Percentiles rank a stretch among this genome's conserved stretches.
Evolutionary conservation across 805 yeast species (phyloP).

Genomic region (Saccharomycopsis sp.): DNA sequence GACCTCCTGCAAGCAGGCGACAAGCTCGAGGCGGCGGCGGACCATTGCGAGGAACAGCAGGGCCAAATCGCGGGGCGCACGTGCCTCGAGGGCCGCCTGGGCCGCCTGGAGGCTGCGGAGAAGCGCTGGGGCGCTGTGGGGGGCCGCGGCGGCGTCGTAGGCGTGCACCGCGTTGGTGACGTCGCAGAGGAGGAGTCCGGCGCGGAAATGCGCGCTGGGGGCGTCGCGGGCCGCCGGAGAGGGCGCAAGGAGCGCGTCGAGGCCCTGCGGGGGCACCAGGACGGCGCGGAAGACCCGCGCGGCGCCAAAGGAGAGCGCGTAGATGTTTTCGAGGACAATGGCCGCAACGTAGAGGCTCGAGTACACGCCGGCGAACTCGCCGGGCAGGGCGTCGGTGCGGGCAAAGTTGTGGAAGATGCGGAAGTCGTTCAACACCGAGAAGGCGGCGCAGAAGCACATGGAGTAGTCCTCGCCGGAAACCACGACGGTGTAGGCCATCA

Average conservation of each 20-base stretch:
- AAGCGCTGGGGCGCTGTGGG: no score
- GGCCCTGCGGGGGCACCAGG: background rate
- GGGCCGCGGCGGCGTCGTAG: background rate
- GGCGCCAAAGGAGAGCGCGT: slow-evolving; percentile 45
- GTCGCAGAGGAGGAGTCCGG: slow-evolving; percentile 25
- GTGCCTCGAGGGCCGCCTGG: slow-evolving; percentile 5
- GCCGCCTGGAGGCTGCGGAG: background rate
- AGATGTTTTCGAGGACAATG: slow-evolving; percentile 44
- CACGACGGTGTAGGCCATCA: slow-evolving; percentile 47
- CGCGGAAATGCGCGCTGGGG: slow-evolving; percentile 24
- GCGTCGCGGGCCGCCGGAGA: slow-evolving; percentile 11
- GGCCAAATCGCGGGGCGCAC: slow-evolving; percentile 12
- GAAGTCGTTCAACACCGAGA: slow-evolving; percentile 52
- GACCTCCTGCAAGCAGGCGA: slow-evolving; percentile 24
- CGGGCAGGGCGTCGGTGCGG: background rate
- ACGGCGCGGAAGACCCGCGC: slow-evolving; percentile 30
- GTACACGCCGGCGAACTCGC: slow-evolving; percentile 26
- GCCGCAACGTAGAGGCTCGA: slow-evolving; percentile 42
- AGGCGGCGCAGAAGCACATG: slow-evolving; percentile 46
- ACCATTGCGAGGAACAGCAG: slow-evolving; percentile 26
- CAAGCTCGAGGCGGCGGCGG: slow-evolving; percentile 30
- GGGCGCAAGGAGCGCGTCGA: background rate
- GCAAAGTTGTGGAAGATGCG: slow-evolving; percentile 32
- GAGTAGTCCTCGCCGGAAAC: slow-evolving; percentile 57
- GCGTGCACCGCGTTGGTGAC: background rate